Base-by-base conservation (phyloP, 2,329 filamentous ascomycete species). In the Penicillium concentricum region DNA sequence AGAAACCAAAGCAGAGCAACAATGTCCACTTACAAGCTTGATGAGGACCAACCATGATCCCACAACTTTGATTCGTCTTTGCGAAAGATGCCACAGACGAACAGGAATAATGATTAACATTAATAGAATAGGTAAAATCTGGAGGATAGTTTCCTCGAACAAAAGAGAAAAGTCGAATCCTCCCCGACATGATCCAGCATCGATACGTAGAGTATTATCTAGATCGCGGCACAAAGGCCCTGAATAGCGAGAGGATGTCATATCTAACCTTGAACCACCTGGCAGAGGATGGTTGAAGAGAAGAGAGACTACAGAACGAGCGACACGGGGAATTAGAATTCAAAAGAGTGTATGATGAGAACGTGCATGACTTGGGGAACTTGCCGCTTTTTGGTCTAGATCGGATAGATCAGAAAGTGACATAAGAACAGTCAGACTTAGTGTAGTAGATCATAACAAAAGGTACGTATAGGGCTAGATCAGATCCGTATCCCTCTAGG, bases 161-260 rank as follows among this genome's bases (percentile, higher is more conserved):
- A 79, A 66, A 44, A 79, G 68, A 22, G 77, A 77, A 59, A 79
- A 79, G 55, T 79, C 77, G 59, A 79, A 78, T 13, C 68, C 71
- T 20, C 70, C 71, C 22, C 74, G 71, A 67, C 75, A 77, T 38
- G 65, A 62, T 20, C 62, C 56, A 12, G 71, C 72, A 57, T 69
- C 68, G 52, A 70, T 68, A 26, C 64, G 68, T 37, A 77, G 63
- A 8, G 69, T 67, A 56, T 75, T 71, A 61, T 76, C 74, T 41
- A 72, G 61, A 58, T 67, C 64, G 22, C 56, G 64, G 64, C 73
- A 75, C 51, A 60, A 64, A 43, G 65, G 60, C 56, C 54, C 54
- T 54, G 67, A 65, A 51, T 62, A 63, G 51, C 62, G 69, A 44
- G 60, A 60, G 42, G 59, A 59, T 56, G 57, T 58, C 68, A 72